Evolutionary conservation across 2,329 filamentous ascomycete genomes (phyloP).

Genomic region (Neonectria coccinea): DNA sequence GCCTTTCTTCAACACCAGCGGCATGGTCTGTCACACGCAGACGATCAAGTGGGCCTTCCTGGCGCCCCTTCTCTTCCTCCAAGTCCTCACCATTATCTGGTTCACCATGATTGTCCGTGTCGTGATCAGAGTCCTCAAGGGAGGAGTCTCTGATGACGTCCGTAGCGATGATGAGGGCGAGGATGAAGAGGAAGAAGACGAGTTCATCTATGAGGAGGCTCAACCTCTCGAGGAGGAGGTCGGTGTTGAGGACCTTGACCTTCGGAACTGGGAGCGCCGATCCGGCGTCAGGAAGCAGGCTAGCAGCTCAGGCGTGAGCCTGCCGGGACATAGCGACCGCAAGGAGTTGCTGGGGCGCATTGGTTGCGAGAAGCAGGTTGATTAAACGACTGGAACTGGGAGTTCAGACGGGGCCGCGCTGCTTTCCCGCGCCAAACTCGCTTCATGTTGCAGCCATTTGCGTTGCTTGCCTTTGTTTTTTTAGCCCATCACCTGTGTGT

Average conservation of each 20-base stretch:
- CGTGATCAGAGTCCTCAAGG: slow-evolving; percentile 81
- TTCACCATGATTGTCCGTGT: slow-evolving; percentile 90
- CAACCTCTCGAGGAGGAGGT: slow-evolving; percentile 78
- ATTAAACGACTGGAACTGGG: slow-evolving; percentile 47
- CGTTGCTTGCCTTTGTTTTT: slow-evolving; percentile 27
- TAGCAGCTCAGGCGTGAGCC: slow-evolving; percentile 70
- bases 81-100: slow-evolving; percentile 86
- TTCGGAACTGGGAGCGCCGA: slow-evolving; percentile 72
- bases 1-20: slow-evolving; percentile 77
- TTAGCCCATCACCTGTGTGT: slow-evolving; percentile 3
- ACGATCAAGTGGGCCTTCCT: slow-evolving; percentile 83
- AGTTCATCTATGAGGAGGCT: slow-evolving; percentile 66
- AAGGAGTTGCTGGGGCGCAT: slow-evolving; percentile 87
- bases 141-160: slow-evolving; percentile 83
- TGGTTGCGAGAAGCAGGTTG: slow-evolving; percentile 82
- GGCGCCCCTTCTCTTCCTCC: slow-evolving; percentile 78
- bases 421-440: slow-evolving; percentile 26
- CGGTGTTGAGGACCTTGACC: slow-evolving; percentile 76
- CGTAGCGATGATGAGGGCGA: slow-evolving; percentile 84
- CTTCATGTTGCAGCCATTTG: slow-evolving; percentile 28
- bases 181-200: slow-evolving; percentile 67
- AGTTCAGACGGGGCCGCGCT: slow-evolving; percentile 35
- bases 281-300: slow-evolving; percentile 65
- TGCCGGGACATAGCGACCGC: slow-evolving; percentile 78
- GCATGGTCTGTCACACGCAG: slow-evolving; percentile 83